phyloP scores from a whole-genome alignment of 2,329 filamentous ascomycete species.

The Fusarium sororula region DNA sequence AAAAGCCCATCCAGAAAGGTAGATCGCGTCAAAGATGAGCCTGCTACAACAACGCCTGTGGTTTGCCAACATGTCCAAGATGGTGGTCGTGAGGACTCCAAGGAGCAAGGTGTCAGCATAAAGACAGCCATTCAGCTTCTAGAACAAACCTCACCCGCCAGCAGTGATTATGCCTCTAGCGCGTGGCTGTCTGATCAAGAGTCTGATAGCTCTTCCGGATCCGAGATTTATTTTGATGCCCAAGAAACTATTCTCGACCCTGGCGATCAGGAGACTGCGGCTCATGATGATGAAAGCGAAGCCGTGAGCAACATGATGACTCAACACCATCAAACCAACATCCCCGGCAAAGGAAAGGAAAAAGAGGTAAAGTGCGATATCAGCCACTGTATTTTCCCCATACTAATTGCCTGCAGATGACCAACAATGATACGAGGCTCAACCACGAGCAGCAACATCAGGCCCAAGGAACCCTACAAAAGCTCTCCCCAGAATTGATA shows the following conservation, averaged over 20 bases:
- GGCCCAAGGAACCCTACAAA: not conserved
- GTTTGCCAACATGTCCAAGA: not conserved
- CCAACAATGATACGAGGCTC: not conserved
- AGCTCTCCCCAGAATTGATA: not conserved
- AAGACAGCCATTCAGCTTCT: not conserved
- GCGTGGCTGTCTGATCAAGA: not conserved
- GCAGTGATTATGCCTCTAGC: too few species aligned
- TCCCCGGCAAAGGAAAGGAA: not conserved
- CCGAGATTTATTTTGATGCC: not conserved
- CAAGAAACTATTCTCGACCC: not conserved
- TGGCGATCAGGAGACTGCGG: not conserved
- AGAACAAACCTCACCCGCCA: not conserved
- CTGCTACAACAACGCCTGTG: not conserved
- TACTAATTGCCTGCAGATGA: not conserved
- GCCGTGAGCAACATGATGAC: not conserved
- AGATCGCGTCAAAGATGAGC: not conserved
- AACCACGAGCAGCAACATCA: not conserved
- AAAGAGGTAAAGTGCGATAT: not conserved
- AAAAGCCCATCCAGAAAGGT: not conserved
- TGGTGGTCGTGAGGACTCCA: not conserved
- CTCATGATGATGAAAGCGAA: not conserved
- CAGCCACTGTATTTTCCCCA: not conserved
- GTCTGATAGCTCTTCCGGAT: not conserved
- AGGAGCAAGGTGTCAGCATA: not conserved
- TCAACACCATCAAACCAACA: not conserved